phyloP scores from a whole-genome alignment of 164 flowering plant species.

The Akebia trifoliata region DNA sequence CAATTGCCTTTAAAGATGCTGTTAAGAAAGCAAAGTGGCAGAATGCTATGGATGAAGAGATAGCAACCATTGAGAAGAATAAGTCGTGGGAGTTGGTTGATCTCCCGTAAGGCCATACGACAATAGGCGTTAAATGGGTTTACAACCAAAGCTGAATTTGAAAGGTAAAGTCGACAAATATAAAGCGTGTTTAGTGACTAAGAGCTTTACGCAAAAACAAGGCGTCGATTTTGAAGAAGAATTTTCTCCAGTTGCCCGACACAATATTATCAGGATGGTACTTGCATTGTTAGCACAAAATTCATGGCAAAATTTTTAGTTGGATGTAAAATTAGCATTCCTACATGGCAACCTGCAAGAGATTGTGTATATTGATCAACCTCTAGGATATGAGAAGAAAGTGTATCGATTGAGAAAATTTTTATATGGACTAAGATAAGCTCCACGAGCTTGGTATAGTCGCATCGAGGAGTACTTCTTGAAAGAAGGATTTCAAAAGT shows the following conservation, averaged over 20 bases:
- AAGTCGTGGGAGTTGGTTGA: constrained; percentile 5
- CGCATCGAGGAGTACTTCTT: too few species aligned
- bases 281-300: constrained; percentile 9
- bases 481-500: too few species aligned
- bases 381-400: neutral
- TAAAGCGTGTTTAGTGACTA: neutral
- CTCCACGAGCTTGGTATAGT: too few species aligned
- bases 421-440: neutral
- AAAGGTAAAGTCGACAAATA: constrained; percentile 3
- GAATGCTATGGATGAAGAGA: constrained; percentile 7
- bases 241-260: too few species aligned
- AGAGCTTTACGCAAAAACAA: too few species aligned
- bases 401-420: neutral
- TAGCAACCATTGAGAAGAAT: constrained; percentile 1
- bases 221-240: too few species aligned
- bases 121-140: constrained; percentile 7
- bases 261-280: neutral
- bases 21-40: constrained; percentile 1
- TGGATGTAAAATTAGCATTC: constrained; percentile 5
- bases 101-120: constrained; percentile 8
- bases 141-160: constrained; percentile 8
- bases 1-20: neutral
- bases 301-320: constrained; percentile 7
- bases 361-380: neutral
- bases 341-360: too few species aligned